Evolutionary conservation across 2,329 filamentous ascomycete species (phyloP).

Genomic region (Nannizzia gypsea): DNA sequence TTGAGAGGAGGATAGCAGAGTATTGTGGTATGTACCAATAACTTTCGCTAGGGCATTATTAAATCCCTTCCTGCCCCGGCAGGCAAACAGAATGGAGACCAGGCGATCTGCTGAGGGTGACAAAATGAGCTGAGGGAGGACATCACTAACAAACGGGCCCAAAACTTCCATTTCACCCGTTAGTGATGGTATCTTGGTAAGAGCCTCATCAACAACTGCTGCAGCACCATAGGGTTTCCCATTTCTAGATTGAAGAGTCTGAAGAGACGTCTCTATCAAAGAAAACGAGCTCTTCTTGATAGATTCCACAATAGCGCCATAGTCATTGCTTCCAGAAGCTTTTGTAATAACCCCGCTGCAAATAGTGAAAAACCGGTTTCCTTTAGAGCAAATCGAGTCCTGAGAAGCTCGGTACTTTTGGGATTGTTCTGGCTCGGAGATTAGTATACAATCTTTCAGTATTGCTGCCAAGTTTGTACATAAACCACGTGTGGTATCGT

Average conservation of each 20-base stretch:
- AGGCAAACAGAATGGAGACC: slow-evolving; percentile 51
- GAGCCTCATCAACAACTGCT: slow-evolving; percentile 43
- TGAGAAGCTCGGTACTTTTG: slow-evolving; percentile 66
- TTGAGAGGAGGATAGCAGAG: slow-evolving; percentile 24
- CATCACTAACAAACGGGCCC: slow-evolving; percentile 42
- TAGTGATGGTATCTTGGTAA: slow-evolving; percentile 34
- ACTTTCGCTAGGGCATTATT: slow-evolving; percentile 29
- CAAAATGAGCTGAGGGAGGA: slow-evolving; percentile 48
- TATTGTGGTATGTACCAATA: slow-evolving; percentile 26
- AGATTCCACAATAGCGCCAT: slow-evolving; percentile 21
- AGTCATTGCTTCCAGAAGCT: slow-evolving; percentile 16
- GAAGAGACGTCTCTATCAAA: slow-evolving; percentile 39
- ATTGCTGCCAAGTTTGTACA: slow-evolving; percentile 53
- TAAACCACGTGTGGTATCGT: slow-evolving; percentile 41
- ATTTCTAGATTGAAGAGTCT: slow-evolving; percentile 42
- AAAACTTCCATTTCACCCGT: slow-evolving; percentile 34
- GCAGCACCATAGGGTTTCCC: slow-evolving; percentile 58
- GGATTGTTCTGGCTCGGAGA: slow-evolving; percentile 70
- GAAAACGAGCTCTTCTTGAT: slow-evolving; percentile 27
- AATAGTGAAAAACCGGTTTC: slow-evolving; percentile 55
- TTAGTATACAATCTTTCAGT: slow-evolving; percentile 56
- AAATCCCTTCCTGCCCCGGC: slow-evolving; percentile 36
- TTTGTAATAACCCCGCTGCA: slow-evolving; percentile 30
- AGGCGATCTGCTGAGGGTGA: slow-evolving; percentile 59
- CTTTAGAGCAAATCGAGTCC: slow-evolving; percentile 52